Percentiles rank a stretch among this genome's conserved stretches.
These are phyloP conservation scores for Xenoacremonium recifei DNA, from an alignment of 2,329 filamentous ascomycete genomes.

Conservation along the genomic window DNA sequence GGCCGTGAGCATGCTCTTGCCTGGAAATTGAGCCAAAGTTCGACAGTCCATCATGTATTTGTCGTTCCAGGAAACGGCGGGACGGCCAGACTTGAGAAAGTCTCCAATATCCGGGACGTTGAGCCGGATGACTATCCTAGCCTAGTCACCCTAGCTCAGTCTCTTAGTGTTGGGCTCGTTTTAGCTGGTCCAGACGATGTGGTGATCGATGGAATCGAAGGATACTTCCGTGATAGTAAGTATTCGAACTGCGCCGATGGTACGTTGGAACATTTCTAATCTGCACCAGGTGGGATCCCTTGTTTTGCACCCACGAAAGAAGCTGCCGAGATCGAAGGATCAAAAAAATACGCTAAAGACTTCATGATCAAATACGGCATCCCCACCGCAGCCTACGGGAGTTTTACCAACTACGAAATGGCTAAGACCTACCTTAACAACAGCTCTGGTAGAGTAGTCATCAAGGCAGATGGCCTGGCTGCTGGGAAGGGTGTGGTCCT, in stretches of 20 bases:
- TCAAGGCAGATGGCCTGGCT: conserved; percentile 74
- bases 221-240: conserved; percentile 58
- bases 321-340: conserved; percentile 73
- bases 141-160: conserved; percentile 60
- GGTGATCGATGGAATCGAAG: conserved; percentile 72
- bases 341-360: conserved; percentile 75
- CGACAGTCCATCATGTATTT: conserved; percentile 58
- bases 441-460: conserved; percentile 60
- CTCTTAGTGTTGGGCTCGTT: conserved; percentile 62
- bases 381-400: conserved; percentile 70
- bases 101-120: conserved; percentile 53
- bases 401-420: conserved; percentile 61
- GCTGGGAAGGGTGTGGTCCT: conserved; percentile 64
- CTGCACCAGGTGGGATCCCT: conserved; percentile 47
- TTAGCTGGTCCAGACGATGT: conserved; percentile 75
- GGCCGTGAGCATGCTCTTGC: conserved; percentile 75
- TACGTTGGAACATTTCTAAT: background rate
- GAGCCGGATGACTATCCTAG: conserved; percentile 57
- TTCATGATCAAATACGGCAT: conserved; percentile 75
- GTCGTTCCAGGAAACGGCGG: conserved; percentile 65
- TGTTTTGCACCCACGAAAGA: conserved; percentile 68
- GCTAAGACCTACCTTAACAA: conserved; percentile 62
- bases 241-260: background rate
- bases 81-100: conserved; percentile 52
- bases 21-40: conserved; percentile 69